phyloP scores from a whole-genome alignment of 257 asterid species.

The Henckelia pumila region DNA sequence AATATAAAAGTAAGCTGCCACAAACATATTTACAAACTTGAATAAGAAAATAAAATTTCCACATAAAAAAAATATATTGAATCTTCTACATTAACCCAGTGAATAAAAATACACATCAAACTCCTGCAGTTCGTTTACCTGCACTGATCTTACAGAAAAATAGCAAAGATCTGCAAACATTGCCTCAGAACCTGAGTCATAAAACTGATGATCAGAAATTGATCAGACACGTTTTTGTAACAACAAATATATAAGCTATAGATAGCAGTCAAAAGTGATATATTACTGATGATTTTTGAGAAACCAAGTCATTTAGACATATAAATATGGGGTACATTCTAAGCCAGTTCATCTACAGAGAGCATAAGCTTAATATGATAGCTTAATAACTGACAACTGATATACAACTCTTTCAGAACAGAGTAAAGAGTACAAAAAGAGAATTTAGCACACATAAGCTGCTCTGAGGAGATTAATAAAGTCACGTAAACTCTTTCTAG shows the following conservation, averaged over 20 bases:
- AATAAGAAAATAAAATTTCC: slow-evolving; percentile 27
- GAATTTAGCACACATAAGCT: slow-evolving; percentile 6
- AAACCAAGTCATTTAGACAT: neutral
- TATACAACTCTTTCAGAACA: slow-evolving; percentile 7
- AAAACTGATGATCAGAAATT: slow-evolving; percentile 48
- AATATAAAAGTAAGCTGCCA: slow-evolving; percentile 85
- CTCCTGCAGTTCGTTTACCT: slow-evolving; percentile 46
- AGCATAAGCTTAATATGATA: neutral
- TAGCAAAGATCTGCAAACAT: slow-evolving; percentile 99
- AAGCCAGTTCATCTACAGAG: slow-evolving; percentile 16
- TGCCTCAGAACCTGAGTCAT: slow-evolving; percentile 95
- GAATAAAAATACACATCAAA: slow-evolving; percentile 14
- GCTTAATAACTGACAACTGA: slow-evolving; percentile 19
- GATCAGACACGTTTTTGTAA: slow-evolving; percentile 21
- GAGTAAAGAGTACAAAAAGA: slow-evolving; percentile 3
- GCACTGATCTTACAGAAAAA: slow-evolving; percentile 93
- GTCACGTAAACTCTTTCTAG: neutral
- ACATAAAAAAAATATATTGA: neutral
- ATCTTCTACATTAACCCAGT: neutral
- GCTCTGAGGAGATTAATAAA: slow-evolving; percentile 4
- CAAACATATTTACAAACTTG: slow-evolving; percentile 20
- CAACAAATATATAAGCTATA: slow-evolving; percentile 18
- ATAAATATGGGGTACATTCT: slow-evolving; percentile 1
- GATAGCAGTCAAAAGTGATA: slow-evolving; percentile 12
- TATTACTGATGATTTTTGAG: slow-evolving; percentile 13